Evolutionary conservation across 2,329 filamentous ascomycete genomes (phyloP).

Genomic region (Xylariaceae sp.): DNA sequence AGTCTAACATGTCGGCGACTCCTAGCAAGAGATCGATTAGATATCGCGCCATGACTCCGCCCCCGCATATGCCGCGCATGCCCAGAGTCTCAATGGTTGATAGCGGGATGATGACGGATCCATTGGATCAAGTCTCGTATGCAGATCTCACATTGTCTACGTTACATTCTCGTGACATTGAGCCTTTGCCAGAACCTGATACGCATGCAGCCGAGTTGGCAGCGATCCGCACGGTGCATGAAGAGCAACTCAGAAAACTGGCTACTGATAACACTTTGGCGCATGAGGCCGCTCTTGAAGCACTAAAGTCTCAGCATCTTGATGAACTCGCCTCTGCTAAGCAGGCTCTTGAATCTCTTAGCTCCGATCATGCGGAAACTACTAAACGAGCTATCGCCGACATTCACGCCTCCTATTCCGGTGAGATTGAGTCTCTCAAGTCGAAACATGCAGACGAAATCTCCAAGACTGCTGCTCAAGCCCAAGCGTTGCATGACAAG

Average conservation of each 20-base stretch:
- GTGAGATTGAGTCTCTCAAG: slow-evolving; percentile 23
- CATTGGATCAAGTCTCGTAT: slow-evolving; percentile 33
- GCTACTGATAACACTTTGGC: slow-evolving; percentile 25
- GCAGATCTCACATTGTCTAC: slow-evolving; percentile 39
- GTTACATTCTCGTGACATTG: slow-evolving; percentile 42
- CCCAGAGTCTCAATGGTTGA: slow-evolving; percentile 55
- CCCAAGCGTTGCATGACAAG: slow-evolving; percentile 18
- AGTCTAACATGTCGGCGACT: slow-evolving; percentile 52
- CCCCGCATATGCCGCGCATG: slow-evolving; percentile 45
- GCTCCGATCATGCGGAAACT: slow-evolving; percentile 15
- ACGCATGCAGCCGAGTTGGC: slow-evolving; percentile 34
- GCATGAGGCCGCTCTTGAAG: slow-evolving; percentile 24
- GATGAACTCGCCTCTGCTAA: slow-evolving; percentile 17
- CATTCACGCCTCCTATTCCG: slow-evolving; percentile 18
- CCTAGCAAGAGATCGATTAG: slow-evolving; percentile 48
- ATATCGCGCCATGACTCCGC: slow-evolving; percentile 40
- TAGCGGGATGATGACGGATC: slow-evolving; percentile 56
- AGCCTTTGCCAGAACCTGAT: slow-evolving; percentile 27
- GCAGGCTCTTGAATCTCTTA: slow-evolving; percentile 17
- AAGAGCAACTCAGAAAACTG: slow-evolving; percentile 24
- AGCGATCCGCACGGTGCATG: slow-evolving; percentile 28
- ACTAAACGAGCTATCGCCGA: slow-evolving; percentile 13
- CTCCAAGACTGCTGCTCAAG: slow-evolving; percentile 18
- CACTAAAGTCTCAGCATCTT: slow-evolving; percentile 23
- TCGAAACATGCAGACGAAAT: slow-evolving; percentile 25